phyloP scores from a whole-genome alignment of 2,329 filamentous ascomycete species.

The Rosellinia necatrix region DNA sequence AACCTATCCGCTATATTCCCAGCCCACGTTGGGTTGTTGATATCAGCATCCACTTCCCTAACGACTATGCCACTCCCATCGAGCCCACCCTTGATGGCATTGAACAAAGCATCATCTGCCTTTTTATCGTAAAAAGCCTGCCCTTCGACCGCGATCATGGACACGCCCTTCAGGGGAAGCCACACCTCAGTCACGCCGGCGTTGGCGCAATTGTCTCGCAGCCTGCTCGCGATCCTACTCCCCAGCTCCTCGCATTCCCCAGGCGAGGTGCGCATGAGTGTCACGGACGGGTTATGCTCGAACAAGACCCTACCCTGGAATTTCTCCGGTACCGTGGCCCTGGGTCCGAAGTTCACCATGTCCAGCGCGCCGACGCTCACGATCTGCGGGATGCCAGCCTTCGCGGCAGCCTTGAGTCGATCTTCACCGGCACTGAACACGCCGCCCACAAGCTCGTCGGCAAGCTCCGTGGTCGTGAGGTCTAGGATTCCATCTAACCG shows the following conservation, averaged over 20 bases:
- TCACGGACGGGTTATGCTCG: conserved; percentile 69
- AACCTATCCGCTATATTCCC: conserved; percentile 32
- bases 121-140: conserved; percentile 56
- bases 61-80: conserved; percentile 53
- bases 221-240: conserved; percentile 57
- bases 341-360: conserved; percentile 44
- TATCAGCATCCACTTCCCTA: conserved; percentile 52
- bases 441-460: conserved; percentile 66
- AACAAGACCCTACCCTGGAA: conserved; percentile 58
- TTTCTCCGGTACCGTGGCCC: conserved; percentile 50
- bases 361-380: conserved; percentile 59
- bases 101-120: conserved; percentile 57
- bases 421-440: conserved; percentile 62
- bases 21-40: conserved; percentile 53
- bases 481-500: conserved; percentile 70
- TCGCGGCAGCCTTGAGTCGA: conserved; percentile 61
- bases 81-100: conserved; percentile 54
- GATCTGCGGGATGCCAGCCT: conserved; percentile 59
- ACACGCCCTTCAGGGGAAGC: conserved; percentile 64
- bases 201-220: conserved; percentile 47
- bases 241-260: conserved; percentile 63
- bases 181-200: conserved; percentile 57
- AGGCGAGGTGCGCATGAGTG: conserved; percentile 66
- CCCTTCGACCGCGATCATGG: conserved; percentile 59
- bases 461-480: conserved; percentile 73